These are phyloP conservation scores for Ceratorhiza oryzae-sativae DNA, from an alignment of 1,284 basidiomycete species.

Conservation along the genomic window DNA sequence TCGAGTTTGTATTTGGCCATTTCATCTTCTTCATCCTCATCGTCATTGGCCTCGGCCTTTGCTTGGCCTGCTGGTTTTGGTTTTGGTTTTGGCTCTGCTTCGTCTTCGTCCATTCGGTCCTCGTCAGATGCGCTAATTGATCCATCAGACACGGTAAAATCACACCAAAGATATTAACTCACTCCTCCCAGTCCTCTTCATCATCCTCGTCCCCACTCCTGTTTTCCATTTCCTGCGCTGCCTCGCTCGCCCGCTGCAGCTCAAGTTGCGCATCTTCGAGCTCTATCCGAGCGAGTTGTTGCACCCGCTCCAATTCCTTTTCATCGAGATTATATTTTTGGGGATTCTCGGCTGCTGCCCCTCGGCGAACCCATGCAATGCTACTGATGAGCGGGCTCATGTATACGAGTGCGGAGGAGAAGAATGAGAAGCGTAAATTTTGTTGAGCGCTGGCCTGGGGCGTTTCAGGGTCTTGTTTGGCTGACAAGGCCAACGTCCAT, in stretches of 20 bases:
- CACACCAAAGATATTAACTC: slow-evolving; percentile 53
- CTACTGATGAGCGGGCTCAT: slow-evolving; percentile 57
- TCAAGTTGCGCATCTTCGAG: slow-evolving; percentile 88
- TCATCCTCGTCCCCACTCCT: slow-evolving; percentile 65
- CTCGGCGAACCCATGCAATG: slow-evolving; percentile 80
- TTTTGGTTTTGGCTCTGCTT: slow-evolving; percentile 46
- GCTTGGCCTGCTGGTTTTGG: slow-evolving; percentile 37
- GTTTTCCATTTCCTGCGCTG: slow-evolving; percentile 74
- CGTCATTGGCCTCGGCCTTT: slow-evolving; percentile 48
- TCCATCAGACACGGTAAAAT: slow-evolving; percentile 13
- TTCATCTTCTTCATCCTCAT: slow-evolving; percentile 65
- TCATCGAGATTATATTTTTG: slow-evolving; percentile 92
- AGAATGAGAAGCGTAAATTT: slow-evolving; percentile 26
- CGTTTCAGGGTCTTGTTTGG: slow-evolving; percentile 11
- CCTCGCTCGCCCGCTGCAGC: slow-evolving; percentile 81
- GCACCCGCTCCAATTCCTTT: slow-evolving; percentile 88
- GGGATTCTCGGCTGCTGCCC: slow-evolving; percentile 78
- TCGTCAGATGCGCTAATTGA: slow-evolving; percentile 43
- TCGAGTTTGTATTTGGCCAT: slow-evolving; percentile 93
- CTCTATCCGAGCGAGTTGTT: slow-evolving; percentile 85
- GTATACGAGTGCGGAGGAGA: not conserved
- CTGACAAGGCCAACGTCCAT: not conserved
- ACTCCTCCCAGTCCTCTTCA: slow-evolving; percentile 76
- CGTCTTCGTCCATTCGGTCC: slow-evolving; percentile 53
- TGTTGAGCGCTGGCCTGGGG: slow-evolving; percentile 35